Conservation (phyloP, 2,329 filamentous ascomycete genomes). For the Sporothrix dimorphospora region DNA sequence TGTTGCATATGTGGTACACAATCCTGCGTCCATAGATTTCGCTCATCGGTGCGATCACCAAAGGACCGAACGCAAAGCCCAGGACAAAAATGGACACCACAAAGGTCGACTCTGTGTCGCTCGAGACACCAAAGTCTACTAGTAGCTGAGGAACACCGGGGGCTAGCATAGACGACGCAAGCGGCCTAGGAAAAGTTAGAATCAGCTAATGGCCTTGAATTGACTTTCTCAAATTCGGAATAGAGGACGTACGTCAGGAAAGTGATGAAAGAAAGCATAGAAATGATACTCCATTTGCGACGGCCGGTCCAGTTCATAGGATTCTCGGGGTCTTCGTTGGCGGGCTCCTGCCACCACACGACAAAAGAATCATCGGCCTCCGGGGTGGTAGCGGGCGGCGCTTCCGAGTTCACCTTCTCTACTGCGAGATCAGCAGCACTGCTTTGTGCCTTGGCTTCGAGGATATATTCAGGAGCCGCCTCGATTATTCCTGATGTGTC, state of each 20-base stretch:
- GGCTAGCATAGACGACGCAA: slow-evolving; percentile 25
- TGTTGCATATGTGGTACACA: slow-evolving; percentile 48
- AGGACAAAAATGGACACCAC: slow-evolving; percentile 31
- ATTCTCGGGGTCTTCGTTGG: background rate
- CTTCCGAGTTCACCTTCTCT: background rate
- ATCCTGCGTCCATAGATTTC: slow-evolving; percentile 60
- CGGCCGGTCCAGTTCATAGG: background rate
- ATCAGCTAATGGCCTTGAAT: too few species aligned
- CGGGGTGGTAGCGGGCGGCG: background rate
- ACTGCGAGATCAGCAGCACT: background rate
- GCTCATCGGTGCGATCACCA: slow-evolving; percentile 60
- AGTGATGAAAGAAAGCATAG: background rate
- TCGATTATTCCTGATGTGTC: too few species aligned
- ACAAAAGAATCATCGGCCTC: background rate
- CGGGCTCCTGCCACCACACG: slow-evolving; percentile 10
- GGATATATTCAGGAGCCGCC: too few species aligned
- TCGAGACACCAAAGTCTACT: slow-evolving; percentile 28
- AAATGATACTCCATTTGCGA: slow-evolving; percentile 11
- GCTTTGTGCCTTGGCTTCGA: too few species aligned
- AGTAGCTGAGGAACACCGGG: slow-evolving; percentile 28
- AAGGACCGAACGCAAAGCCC: slow-evolving; percentile 54
- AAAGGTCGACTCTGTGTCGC: slow-evolving; percentile 21
- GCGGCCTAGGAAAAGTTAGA: too few species aligned
- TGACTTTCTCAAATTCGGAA: too few species aligned
- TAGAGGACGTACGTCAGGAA: slow-evolving; percentile 6